These are phyloP conservation scores for Cutaneotrichosporon mucoides DNA, from an alignment of 1,284 basidiomycete genomes.

Conservation along the genomic window DNA sequence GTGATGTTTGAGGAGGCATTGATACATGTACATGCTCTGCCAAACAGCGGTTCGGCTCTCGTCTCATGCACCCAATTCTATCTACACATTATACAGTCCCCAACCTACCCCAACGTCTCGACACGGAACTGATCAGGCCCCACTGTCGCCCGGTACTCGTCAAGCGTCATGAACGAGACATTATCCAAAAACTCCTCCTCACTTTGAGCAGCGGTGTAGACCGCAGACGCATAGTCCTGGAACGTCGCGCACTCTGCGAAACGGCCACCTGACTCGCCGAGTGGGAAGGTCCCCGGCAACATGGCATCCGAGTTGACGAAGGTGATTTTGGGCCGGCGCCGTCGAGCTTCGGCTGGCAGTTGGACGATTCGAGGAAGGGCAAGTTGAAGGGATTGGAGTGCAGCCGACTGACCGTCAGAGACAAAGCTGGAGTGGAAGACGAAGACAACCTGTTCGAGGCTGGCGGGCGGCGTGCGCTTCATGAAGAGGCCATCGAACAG, in stretches of 20 bases:
- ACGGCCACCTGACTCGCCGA: not conserved
- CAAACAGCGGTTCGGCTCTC: no score
- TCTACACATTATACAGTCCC: no score
- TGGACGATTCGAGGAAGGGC: not conserved
- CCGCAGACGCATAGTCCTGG: not conserved
- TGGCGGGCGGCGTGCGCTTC: not conserved
- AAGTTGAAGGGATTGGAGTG: not conserved
- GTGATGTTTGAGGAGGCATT: no score
- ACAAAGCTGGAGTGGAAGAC: not conserved
- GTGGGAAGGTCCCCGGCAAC: not conserved
- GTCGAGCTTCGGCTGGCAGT: not conserved
- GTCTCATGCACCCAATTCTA: no score
- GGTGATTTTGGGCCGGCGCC: not conserved
- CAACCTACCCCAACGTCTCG: constrained; percentile 2
- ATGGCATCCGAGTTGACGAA: not conserved
- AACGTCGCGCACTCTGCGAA: not conserved
- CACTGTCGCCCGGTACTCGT: constrained; percentile 2
- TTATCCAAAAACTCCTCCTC: not conserved
- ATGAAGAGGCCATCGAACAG: not conserved
- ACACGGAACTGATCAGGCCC: constrained; percentile 4
- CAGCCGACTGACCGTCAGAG: not conserved
- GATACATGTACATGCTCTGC: no score
- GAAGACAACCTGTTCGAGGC: constrained; percentile 1
- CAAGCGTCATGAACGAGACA: not conserved
- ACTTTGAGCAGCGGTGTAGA: not conserved